Base-by-base conservation (phyloP, 768 basidiomycete genomes). In the Inosperma sp. region DNA sequence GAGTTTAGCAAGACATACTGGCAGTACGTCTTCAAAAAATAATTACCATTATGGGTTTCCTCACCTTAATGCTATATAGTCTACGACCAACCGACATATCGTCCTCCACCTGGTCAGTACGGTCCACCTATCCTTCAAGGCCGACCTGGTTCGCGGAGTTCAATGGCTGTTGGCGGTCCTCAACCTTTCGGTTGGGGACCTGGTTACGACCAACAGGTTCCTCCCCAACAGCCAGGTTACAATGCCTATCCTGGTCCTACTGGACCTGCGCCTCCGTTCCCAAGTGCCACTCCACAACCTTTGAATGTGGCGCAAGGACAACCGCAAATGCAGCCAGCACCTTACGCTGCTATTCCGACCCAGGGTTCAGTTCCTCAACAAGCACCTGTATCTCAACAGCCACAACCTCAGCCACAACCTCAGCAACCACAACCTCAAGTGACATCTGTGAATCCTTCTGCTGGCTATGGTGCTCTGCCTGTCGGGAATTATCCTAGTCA, bases 1-100 rank as follows among this genome's bases (percentile, higher is more conserved):
- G 54, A 88, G 86, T 59, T 70, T 93, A 25, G 84, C 88, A 4
- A 74, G 85, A 51, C 85, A 90, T 59, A 75, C 80, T 9, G 83
- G 78, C 41, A 73, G 84, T 85, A 62, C 25, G 34, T 19, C 40
- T 40, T 42, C 47, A 13, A 3, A 33, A 26, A 7, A 27, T 23
- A 47, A 41, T 7, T 19, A 23, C 12, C 10, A 21, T 35, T 31
- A 13, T 35, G 6, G 49, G 16, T 53, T 29, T 60, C 23, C 59
- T 17, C 23, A 36, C 39, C 42, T 50, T 35, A 54, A 21, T 19
- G 37, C 23, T 13, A n/a, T 42, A 3, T 34, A 84, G 81, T 79
- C 29, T 85, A 86, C 60, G 83, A 86, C 19, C 72, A 73, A 21
- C 41, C 22, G 10, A 3, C 35, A 10, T 49, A 44, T 16, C 43